phyloP scores from a whole-genome alignment of 1,139 yeast genomes.

The Zygoascus meyerae region DNA sequence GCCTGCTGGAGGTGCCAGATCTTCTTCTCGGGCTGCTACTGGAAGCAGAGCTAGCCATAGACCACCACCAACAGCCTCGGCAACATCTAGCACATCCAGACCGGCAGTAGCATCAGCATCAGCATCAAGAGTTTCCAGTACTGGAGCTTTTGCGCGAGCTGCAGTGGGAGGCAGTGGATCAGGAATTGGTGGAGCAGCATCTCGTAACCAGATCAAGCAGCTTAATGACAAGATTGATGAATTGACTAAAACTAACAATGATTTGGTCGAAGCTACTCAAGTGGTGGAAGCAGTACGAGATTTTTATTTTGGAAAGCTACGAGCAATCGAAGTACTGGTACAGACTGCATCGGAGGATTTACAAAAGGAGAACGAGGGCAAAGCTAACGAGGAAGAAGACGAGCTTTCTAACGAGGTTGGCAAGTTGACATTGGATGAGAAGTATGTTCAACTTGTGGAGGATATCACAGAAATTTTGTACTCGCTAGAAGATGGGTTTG shows the following conservation, averaged over 20 bases:
- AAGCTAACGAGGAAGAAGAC: conserved; percentile 19
- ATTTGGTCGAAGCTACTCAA: conserved; percentile 42
- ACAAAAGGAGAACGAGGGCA: conserved; percentile 28
- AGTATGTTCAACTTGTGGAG: conserved; percentile 17
- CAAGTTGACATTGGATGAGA: conserved; percentile 13
- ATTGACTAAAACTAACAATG: conserved; percentile 42
- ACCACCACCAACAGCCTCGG: background rate
- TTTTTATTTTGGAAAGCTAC: conserved; percentile 81
- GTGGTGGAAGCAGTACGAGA: conserved; percentile 59
- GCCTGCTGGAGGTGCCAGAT: conserved; percentile 16
- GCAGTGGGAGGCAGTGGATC: conserved; percentile 16
- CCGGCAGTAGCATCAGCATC: conserved; percentile 19
- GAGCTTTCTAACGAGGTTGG: conserved; percentile 27
- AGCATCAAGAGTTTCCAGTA: conserved; percentile 18
- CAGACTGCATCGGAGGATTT: conserved; percentile 56
- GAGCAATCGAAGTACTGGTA: conserved; percentile 79
- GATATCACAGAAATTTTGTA: conserved; percentile 73
- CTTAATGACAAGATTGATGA: conserved; percentile 30
- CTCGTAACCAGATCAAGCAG: conserved; percentile 12
- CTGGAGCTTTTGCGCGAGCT: conserved; percentile 16
- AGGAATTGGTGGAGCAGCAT: conserved; percentile 7
- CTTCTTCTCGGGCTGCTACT: background rate
- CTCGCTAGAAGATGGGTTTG: conserved; percentile 70
- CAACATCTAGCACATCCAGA: conserved; percentile 9
- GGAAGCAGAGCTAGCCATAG: conserved; percentile 4